Evolutionary conservation across 2,329 filamentous ascomycete species (phyloP).

Genomic region (Penicillium concentricum): DNA sequence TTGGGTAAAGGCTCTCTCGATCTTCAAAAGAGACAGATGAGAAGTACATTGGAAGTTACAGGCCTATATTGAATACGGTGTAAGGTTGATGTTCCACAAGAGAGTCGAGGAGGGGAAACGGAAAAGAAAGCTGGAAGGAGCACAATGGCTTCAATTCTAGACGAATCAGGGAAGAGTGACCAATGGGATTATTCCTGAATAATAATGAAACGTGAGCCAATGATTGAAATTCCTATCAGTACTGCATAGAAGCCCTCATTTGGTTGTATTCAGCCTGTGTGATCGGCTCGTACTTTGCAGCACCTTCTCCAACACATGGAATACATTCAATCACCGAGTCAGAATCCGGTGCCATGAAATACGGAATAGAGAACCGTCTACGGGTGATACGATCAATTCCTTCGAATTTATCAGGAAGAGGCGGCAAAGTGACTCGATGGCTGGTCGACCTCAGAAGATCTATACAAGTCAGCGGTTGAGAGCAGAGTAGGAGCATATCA

Average conservation of each 20-base stretch:
- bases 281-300: conserved; percentile 54
- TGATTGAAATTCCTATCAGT: not conserved
- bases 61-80: not conserved
- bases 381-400: conserved; percentile 47
- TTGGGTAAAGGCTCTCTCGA: not conserved
- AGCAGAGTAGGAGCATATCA: not conserved
- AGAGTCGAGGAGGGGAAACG: not conserved
- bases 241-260: conserved; percentile 21
- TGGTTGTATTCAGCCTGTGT: conserved; percentile 39
- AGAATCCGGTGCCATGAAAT: conserved; percentile 56
- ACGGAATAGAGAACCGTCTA: conserved; percentile 60
- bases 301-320: conserved; percentile 44
- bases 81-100: not conserved
- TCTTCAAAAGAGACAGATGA: not conserved
- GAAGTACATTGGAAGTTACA: not conserved
- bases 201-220: too few species aligned
- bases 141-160: not conserved
- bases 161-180: not conserved
- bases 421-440: conserved; percentile 53
- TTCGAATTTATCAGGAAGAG: conserved; percentile 38
- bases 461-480: conserved; percentile 13
- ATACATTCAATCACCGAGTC: conserved; percentile 54
- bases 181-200: not conserved
- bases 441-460: conserved; percentile 55
- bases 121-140: not conserved